Conservation (phyloP, 1,284 basidiomycete genomes). For the Pseudozyma flocculosa region DNA sequence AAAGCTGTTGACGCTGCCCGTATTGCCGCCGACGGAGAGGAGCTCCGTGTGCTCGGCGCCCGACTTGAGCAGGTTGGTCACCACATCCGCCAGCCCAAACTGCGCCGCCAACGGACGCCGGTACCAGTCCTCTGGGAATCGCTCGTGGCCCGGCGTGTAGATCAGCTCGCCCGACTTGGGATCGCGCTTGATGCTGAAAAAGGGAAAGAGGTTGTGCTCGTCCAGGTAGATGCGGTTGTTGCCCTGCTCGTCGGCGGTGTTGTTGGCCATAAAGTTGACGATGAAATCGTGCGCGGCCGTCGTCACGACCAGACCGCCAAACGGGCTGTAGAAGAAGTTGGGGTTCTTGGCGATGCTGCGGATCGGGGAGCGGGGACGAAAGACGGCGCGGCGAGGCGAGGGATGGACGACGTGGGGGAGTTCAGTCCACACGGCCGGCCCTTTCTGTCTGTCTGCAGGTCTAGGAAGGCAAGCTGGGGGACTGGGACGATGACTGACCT, state of each 20-base stretch:
- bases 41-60: conserved; percentile 27
- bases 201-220: conserved; percentile 42
- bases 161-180: conserved; percentile 15
- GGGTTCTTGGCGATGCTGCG: conserved; percentile 36
- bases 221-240: conserved; percentile 46
- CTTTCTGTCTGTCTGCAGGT: no score
- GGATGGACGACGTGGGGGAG: no score
- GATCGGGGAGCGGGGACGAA: no score
- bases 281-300: conserved; percentile 44
- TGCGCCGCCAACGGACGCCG: conserved; percentile 34
- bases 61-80: conserved; percentile 30
- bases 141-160: conserved; percentile 45
- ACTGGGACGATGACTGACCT: no score
- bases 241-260: conserved; percentile 34
- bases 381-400: no score
- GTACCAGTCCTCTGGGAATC: conserved; percentile 26
- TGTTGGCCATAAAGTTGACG: conserved; percentile 43
- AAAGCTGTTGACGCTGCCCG: conserved; percentile 42
- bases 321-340: conserved; percentile 38
- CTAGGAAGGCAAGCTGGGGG: no score
- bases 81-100: conserved; percentile 41
- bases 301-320: conserved; percentile 39
- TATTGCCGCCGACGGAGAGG: conserved; percentile 38
- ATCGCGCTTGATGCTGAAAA: conserved; percentile 30
- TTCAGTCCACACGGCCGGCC: no score